Conservation (phyloP, 129 eudicot genomes). For the Deinandra increscens region DNA sequence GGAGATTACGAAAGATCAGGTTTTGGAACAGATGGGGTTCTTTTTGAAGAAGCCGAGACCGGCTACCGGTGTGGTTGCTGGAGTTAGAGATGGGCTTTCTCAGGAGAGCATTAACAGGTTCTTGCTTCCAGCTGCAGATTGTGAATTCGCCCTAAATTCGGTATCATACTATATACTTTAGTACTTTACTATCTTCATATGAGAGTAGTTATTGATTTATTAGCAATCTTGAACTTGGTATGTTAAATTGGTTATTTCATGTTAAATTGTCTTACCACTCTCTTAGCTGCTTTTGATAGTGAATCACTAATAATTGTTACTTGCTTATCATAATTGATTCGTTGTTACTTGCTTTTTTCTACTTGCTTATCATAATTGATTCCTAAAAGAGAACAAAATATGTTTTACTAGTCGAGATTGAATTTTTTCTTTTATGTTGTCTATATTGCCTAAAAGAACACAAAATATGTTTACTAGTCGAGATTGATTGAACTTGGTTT, state of each 20-base stretch:
- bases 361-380: too few species aligned
- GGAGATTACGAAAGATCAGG: conserved; percentile 82
- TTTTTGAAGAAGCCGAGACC: conserved; percentile 76
- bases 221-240: conserved; percentile 1
- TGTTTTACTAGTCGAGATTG: too few species aligned
- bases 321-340: too few species aligned
- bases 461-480: too few species aligned
- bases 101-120: conserved; percentile 79
- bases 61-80: conserved; percentile 69
- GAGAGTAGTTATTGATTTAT: conserved; percentile 1
- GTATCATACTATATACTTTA: conserved; percentile 33
- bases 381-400: too few species aligned
- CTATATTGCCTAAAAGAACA: too few species aligned
- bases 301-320: too few species aligned
- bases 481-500: too few species aligned
- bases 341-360: too few species aligned
- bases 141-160: conserved; percentile 84
- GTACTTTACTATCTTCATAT: background rate
- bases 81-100: conserved; percentile 84
- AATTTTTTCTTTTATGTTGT: too few species aligned
- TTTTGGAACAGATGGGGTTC: conserved; percentile 89
- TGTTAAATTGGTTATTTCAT: background rate
- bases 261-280: too few species aligned
- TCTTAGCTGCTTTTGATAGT: too few species aligned
- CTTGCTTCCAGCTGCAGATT: conserved; percentile 87